Evolutionary conservation across 1,284 basidiomycete genomes (phyloP).

Genomic region (Moesziomyces sp.): DNA sequence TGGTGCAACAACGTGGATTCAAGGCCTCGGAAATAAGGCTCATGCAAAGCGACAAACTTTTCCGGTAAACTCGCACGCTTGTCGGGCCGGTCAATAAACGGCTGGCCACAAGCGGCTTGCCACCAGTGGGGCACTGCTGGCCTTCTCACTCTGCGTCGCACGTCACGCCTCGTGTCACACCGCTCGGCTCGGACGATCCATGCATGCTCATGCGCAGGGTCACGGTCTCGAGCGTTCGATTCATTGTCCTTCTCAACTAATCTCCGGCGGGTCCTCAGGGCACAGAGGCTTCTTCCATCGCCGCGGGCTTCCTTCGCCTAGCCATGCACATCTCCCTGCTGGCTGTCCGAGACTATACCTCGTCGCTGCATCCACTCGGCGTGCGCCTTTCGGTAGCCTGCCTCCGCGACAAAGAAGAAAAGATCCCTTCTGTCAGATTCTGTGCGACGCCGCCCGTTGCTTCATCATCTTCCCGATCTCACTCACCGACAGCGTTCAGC

Average conservation of each 20-base stretch:
- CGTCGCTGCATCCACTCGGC: conserved; percentile 24
- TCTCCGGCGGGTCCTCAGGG: not conserved
- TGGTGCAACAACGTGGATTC: too few relatives aligned
- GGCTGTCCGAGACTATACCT: not conserved
- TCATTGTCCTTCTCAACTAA: not conserved
- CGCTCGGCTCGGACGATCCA: not conserved
- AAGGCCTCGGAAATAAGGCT: not conserved
- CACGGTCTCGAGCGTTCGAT: not conserved
- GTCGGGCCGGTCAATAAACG: too few relatives aligned
- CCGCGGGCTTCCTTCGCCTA: not conserved
- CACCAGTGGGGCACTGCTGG: too few relatives aligned
- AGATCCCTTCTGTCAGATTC: conserved; percentile 3
- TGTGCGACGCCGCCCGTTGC: not conserved
- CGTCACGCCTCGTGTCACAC: conserved; percentile 20
- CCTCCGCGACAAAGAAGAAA: not conserved
- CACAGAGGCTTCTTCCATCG: too few relatives aligned
- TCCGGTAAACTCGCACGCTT: too few relatives aligned
- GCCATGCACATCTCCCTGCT: not conserved
- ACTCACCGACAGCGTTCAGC: conserved; percentile 46
- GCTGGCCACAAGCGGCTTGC: not conserved
- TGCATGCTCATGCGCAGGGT: conserved; percentile 5
- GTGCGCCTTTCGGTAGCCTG: conserved; percentile 34
- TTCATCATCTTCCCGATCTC: not conserved
- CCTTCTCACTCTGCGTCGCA: not conserved
- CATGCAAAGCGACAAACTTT: too few relatives aligned